phyloP scores from a whole-genome alignment of 345 rosid genomes.

The Anastatica hierochuntica region DNA sequence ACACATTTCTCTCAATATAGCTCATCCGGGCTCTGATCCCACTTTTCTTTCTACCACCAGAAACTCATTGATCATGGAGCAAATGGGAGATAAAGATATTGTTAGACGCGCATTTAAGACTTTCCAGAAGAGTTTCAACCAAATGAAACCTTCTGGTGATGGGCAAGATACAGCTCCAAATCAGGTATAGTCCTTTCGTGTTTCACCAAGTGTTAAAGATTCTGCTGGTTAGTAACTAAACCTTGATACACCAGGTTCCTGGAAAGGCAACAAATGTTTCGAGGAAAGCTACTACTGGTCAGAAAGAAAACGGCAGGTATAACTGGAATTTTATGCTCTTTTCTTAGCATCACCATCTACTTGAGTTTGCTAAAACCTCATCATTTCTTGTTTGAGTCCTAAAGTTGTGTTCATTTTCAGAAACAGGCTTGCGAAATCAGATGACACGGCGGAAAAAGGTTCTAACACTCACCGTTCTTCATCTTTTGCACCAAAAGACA shows the following conservation, averaged over 20 bases:
- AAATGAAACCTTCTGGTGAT: constrained; percentile 33
- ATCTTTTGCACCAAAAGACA: constrained; percentile 12
- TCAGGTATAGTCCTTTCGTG: constrained; percentile 35
- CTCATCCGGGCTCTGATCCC: constrained; percentile 31
- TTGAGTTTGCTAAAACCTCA: constrained; percentile 2
- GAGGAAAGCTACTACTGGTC: constrained; percentile 20
- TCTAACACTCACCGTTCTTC: constrained; percentile 1
- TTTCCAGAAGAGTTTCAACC: constrained; percentile 48
- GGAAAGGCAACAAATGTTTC: constrained; percentile 35
- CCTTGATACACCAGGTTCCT: constrained; percentile 23
- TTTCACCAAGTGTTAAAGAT: not conserved
- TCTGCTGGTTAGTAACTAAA: not conserved
- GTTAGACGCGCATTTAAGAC: constrained; percentile 77
- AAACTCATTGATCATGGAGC: constrained; percentile 74
- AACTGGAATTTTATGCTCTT: too few relatives aligned
- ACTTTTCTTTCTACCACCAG: constrained; percentile 34
- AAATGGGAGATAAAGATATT: constrained; percentile 93
- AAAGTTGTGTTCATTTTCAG: not conserved
- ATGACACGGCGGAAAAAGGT: constrained; percentile 14
- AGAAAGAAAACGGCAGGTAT: constrained; percentile 61
- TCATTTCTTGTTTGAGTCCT: not conserved
- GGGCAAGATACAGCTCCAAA: constrained; percentile 36
- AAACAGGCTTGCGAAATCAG: constrained; percentile 14
- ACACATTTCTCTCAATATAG: constrained; percentile 57
- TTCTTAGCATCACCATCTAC: too few relatives aligned